phyloP scores from a whole-genome alignment of 164 flowering plant genomes.

The Houttuynia cordata region DNA sequence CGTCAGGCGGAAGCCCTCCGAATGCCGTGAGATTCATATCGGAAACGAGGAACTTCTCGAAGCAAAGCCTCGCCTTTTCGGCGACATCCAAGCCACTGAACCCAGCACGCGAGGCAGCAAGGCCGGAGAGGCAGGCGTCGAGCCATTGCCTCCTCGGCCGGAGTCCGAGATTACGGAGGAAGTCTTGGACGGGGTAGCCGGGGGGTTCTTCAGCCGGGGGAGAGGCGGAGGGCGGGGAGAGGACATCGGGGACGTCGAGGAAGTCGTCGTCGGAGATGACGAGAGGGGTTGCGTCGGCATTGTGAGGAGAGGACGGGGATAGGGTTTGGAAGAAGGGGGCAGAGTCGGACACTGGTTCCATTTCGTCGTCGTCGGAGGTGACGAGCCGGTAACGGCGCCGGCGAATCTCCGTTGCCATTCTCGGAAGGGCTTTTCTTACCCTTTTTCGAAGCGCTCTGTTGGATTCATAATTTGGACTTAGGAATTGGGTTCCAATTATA shows the following conservation, averaged over 20 bases:
- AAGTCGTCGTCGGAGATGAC: conserved; percentile 54
- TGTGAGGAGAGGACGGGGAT: not conserved
- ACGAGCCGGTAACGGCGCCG: conserved; percentile 37
- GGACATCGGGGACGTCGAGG: conserved; percentile 32
- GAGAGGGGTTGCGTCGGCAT: conserved; percentile 6
- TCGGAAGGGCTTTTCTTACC: too few relatives aligned
- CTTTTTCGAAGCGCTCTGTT: too few relatives aligned
- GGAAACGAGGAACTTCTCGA: conserved; percentile 52
- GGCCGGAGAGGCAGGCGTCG: conserved; percentile 37
- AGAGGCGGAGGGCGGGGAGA: conserved; percentile 12
- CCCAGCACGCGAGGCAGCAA: conserved; percentile 29
- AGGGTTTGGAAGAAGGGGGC: conserved; percentile 1
- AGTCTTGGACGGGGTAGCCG: conserved; percentile 25
- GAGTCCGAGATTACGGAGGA: conserved; percentile 39
- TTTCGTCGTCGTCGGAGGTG: conserved; percentile 44
- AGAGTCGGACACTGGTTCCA: conserved; percentile 16
- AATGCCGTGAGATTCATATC: conserved; percentile 69
- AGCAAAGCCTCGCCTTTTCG: conserved; percentile 58
- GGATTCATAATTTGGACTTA: too few relatives aligned
- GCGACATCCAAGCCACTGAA: conserved; percentile 31
- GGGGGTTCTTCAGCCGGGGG: conserved; percentile 12
- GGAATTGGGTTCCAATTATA: too few relatives aligned
- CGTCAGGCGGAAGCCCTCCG: conserved; percentile 60
- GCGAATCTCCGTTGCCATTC: conserved; percentile 10
- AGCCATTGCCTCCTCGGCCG: conserved; percentile 56